Conservation (phyloP, 192 early-diverging fungal genomes). For the Coemansia sp. region DNA sequence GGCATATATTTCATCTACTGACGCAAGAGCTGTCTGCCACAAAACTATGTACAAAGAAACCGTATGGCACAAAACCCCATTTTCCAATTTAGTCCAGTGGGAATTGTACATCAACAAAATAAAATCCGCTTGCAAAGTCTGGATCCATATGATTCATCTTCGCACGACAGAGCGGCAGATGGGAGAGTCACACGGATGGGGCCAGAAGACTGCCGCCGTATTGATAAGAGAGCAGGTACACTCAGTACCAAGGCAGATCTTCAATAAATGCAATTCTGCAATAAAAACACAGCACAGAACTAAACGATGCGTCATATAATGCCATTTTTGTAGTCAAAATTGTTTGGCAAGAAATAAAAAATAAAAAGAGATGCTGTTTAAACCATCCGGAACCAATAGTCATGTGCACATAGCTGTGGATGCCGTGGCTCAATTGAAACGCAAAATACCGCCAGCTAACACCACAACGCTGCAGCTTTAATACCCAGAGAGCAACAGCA, state of each 20-base stretch:
- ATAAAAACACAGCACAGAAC: background rate
- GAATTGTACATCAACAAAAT: background rate
- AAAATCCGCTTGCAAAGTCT: background rate
- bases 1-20: background rate
- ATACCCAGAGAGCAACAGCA: background rate
- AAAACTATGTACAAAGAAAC: background rate
- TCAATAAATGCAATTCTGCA: slow-evolving; percentile 1
- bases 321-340: background rate
- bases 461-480: background rate
- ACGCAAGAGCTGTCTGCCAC: background rate
- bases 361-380: background rate
- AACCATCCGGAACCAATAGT: background rate
- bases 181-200: slow-evolving; percentile 2
- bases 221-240: background rate
- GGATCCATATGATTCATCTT: slow-evolving; percentile 14
- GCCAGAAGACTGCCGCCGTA: background rate
- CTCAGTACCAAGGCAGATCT: background rate
- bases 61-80: background rate
- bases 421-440: background rate
- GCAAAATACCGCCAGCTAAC: background rate
- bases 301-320: background rate
- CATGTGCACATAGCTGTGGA: background rate
- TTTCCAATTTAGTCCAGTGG: slow-evolving; percentile 1
- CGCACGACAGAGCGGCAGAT: slow-evolving; percentile 8
- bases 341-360: background rate